A percentile compares a stretch with the other conserved stretches of the same genome.
These are phyloP conservation scores for Salinomyces thailandicus DNA, from an alignment of 2,329 filamentous ascomycete species.

Conservation along the genomic window DNA sequence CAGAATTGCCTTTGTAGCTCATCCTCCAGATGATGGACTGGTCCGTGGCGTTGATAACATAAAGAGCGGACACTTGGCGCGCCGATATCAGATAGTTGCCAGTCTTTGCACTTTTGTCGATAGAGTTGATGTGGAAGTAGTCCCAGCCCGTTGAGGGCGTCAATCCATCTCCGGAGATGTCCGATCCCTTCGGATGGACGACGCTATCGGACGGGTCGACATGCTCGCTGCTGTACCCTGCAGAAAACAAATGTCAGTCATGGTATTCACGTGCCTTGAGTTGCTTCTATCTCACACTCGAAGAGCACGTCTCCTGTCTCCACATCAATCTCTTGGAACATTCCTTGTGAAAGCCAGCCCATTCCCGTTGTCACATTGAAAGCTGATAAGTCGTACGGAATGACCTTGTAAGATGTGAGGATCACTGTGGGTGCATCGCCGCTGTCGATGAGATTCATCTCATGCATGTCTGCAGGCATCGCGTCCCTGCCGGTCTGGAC, in stretches of 20 bases:
- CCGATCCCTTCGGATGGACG: slow-evolving; percentile 27
- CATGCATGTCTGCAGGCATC: slow-evolving; percentile 34
- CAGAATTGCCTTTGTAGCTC: slow-evolving; percentile 8
- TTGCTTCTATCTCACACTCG: slow-evolving; percentile 42
- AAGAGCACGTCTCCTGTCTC: slow-evolving; percentile 44
- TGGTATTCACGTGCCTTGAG: slow-evolving; percentile 40
- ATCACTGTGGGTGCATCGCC: slow-evolving; percentile 22
- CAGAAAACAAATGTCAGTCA: slow-evolving; percentile 22
- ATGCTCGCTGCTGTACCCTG: slow-evolving; percentile 44
- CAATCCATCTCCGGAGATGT: slow-evolving; percentile 32
- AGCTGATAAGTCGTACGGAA: slow-evolving; percentile 32
- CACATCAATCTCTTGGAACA: slow-evolving; percentile 32
- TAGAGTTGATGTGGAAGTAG: slow-evolving; percentile 46
- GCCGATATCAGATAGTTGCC: slow-evolving; percentile 46
- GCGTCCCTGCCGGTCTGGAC: slow-evolving; percentile 18
- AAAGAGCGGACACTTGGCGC: slow-evolving; percentile 38
- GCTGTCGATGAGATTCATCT: slow-evolving; percentile 33
- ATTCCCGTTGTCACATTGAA: slow-evolving; percentile 26
- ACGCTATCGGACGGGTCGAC: slow-evolving; percentile 35
- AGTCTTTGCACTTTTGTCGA: slow-evolving; percentile 36
- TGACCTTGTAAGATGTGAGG: slow-evolving; percentile 16
- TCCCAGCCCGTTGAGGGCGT: slow-evolving; percentile 36
- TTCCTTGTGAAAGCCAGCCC: slow-evolving; percentile 34
- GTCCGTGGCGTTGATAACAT: slow-evolving; percentile 36
- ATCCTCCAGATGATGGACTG: slow-evolving; percentile 43